Evolutionary conservation across 2,329 filamentous ascomycete genomes (phyloP).

Genomic region (Shiraia sp.): DNA sequence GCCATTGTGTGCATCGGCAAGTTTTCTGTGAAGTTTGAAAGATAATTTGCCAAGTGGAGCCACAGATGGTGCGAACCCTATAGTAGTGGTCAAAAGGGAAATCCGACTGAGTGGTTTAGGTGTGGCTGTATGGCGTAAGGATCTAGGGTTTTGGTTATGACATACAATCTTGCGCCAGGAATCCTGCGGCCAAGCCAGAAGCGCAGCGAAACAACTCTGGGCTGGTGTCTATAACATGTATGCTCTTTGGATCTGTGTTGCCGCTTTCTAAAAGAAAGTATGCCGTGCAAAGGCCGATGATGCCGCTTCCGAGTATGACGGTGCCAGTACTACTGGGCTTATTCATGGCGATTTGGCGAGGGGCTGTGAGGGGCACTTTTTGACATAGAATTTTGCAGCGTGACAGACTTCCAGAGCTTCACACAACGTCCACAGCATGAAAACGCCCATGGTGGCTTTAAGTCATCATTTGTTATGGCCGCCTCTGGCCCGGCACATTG

Average conservation of each 20-base stretch:
- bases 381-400: too few species aligned
- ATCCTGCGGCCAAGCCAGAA: slow-evolving; percentile 74
- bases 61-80: slow-evolving; percentile 61
- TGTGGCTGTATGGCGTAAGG: too few species aligned
- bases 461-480: too few species aligned
- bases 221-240: slow-evolving; percentile 63
- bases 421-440: too few species aligned
- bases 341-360: background rate
- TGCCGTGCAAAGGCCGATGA: slow-evolving; percentile 51
- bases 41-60: slow-evolving; percentile 67
- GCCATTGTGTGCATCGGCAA: slow-evolving; percentile 65
- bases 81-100: background rate
- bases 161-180: slow-evolving; percentile 70
- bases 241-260: slow-evolving; percentile 47
- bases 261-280: slow-evolving; percentile 65
- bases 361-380: background rate
- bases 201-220: slow-evolving; percentile 70
- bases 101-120: too few species aligned
- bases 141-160: background rate
- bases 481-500: too few species aligned
- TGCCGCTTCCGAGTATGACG: slow-evolving; percentile 50
- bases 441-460: too few species aligned
- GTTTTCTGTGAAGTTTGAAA: slow-evolving; percentile 67
- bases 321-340: slow-evolving; percentile 8
- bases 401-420: too few species aligned